Percentiles rank a stretch among this genome's conserved stretches.
phyloP scores from a whole-genome alignment of 2,329 filamentous ascomycete genomes.

The Nectriaceae sp. region DNA sequence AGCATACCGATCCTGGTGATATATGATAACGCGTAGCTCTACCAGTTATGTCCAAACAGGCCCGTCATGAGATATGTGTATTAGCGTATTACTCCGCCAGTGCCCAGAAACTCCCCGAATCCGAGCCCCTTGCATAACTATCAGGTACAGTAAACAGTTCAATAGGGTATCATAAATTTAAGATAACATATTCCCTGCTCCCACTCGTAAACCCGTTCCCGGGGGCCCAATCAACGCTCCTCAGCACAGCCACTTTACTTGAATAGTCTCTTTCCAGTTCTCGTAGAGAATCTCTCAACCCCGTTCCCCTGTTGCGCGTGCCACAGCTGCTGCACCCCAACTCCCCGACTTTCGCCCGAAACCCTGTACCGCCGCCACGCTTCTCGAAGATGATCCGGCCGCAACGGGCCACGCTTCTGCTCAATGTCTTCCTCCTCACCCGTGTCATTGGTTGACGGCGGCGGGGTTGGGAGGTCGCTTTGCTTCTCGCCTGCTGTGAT shows the following conservation, averaged over 20 bases:
- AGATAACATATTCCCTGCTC: slow-evolving; percentile 6
- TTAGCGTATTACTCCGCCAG: too few relatives aligned
- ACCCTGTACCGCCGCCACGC: slow-evolving; percentile 69
- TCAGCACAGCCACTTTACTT: too few relatives aligned
- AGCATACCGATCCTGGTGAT: too few relatives aligned
- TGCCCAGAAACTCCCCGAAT: too few relatives aligned
- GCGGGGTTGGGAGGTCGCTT: slow-evolving; percentile 50
- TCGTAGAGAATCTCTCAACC: slow-evolving; percentile 58
- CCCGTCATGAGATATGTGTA: too few relatives aligned
- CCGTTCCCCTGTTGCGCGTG: slow-evolving; percentile 62
- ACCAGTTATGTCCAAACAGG: too few relatives aligned
- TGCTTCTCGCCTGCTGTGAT: slow-evolving; percentile 60
- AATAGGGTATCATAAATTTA: slow-evolving; percentile 13
- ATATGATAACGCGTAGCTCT: too few relatives aligned
- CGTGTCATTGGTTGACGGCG: slow-evolving; percentile 36
- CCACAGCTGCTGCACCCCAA: slow-evolving; percentile 62
- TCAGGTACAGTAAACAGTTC: not conserved
- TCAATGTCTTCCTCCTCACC: slow-evolving; percentile 32
- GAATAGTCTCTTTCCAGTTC: slow-evolving; percentile 56
- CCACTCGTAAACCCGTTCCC: not conserved
- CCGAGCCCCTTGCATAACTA: not conserved
- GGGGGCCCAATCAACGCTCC: not conserved
- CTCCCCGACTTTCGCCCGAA: slow-evolving; percentile 62
- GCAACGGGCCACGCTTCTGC: slow-evolving; percentile 57
- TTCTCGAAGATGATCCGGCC: slow-evolving; percentile 75